Base-by-base conservation (phyloP, 2,329 filamentous ascomycete species). In the Botrytis fabae region DNA sequence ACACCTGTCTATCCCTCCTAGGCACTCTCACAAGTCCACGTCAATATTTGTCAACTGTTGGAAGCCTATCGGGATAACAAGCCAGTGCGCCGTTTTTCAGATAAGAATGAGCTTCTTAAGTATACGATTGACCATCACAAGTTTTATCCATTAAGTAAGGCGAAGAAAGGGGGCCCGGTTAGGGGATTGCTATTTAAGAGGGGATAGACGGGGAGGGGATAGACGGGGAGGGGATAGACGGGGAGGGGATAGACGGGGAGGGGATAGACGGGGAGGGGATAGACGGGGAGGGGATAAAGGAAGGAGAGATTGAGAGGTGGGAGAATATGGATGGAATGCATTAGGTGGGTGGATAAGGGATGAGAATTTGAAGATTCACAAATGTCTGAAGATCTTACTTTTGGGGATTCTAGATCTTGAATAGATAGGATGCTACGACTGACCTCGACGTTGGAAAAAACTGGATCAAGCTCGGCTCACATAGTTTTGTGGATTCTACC, bases 201-300 rank as follows among this genome's bases (percentile, higher is more conserved):
- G 25, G 4, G 75, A 60, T 4, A 57, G 57, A 20, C 65, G n/a
- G 38, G 64, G 25, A 40, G 9, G 40, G 14, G 40, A 64, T 14
- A 28, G n/a, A n/a, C n/a, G n/a, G n/a, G 64, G 25, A 40, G 9
- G 40, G 14, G 40, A 64, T 14, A 28, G n/a, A n/a, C n/a, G n/a
- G n/a, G 64, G 25, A 40, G 9, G 40, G 14, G 40, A 64, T 14
- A 28, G n/a, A n/a, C n/a, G n/a, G n/a, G n/a, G 9, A 59, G 32
- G 25, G 4, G 75, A 60, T 4, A 57, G 57, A 20, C 65, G n/a
- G 38, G n/a, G 9, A 59, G 32, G 25, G 4, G 75, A 60, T 4
- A 57, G 57, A 20, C 65, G n/a, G 38, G 64, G 25, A 40, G 9
- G 40, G 14, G 40, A 64, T 14, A 28, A 12, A 22, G 32, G n/a